phyloP scores from a whole-genome alignment of 352 stramenopile genomes.

The Globisporangium nunn region DNA sequence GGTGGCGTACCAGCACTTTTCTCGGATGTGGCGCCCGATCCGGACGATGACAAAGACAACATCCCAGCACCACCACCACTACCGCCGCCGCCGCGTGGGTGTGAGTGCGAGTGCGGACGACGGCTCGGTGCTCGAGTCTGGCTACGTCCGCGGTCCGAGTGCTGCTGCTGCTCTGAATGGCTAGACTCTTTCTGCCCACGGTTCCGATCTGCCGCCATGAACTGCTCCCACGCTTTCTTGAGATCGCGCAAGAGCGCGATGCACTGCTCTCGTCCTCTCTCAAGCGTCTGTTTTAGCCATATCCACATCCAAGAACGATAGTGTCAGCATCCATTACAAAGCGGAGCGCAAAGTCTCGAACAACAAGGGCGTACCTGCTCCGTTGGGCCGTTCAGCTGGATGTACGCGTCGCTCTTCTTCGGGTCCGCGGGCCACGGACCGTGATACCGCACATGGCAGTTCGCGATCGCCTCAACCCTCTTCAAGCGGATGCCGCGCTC shows the following conservation, averaged over 20 bases:
- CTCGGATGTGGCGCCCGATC: neutral
- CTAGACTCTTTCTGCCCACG: neutral
- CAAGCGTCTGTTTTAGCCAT: conserved; percentile 5
- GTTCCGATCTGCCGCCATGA: conserved; percentile 5
- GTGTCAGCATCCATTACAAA: neutral
- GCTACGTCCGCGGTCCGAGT: conserved; percentile 5
- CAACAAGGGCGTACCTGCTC: conserved; percentile 8
- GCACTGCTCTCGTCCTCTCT: conserved; percentile 12
- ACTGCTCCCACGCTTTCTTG: conserved; percentile 19
- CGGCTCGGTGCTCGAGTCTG: conserved; percentile 8
- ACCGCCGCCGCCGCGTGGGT: neutral
- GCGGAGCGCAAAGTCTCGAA: too few species aligned
- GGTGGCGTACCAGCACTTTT: neutral
- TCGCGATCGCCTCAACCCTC: conserved; percentile 37
- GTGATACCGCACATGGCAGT: conserved; percentile 17
- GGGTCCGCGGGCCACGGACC: conserved; percentile 11
- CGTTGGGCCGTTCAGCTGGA: conserved; percentile 11
- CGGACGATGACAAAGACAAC: neutral
- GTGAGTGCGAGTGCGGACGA: conserved; percentile 1
- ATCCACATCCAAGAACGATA: neutral
- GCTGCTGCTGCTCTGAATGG: neutral
- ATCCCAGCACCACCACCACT: neutral
- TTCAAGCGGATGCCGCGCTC: conserved; percentile 63
- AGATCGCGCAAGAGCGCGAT: conserved; percentile 11
- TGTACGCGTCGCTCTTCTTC: conserved; percentile 5